Conservation (phyloP, 306 rosid genomes). For the Cucumis hystrix region DNA sequence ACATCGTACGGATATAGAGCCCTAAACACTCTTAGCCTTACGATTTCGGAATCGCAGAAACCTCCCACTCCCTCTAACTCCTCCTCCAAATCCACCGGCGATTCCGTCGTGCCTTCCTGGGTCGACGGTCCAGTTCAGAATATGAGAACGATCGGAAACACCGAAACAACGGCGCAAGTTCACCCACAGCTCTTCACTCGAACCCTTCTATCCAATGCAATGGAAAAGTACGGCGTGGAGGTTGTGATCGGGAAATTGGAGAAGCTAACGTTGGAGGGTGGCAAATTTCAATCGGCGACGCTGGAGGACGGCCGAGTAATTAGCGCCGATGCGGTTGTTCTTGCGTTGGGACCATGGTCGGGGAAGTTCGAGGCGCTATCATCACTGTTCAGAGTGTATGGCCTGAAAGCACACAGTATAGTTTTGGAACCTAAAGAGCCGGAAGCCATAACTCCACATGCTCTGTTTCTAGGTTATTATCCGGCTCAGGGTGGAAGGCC, state of each 20-base stretch:
- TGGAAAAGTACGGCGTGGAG: slow-evolving; percentile 43
- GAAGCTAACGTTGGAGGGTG: slow-evolving; percentile 27
- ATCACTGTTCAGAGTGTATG: slow-evolving; percentile 43
- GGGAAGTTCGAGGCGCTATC: slow-evolving; percentile 41
- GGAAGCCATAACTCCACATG: slow-evolving; percentile 51
- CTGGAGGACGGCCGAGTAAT: slow-evolving; percentile 47
- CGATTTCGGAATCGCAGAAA: slow-evolving; percentile 31
- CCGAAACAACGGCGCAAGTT: slow-evolving; percentile 72
- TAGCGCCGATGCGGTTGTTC: slow-evolving; percentile 57
- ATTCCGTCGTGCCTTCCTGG: slow-evolving; percentile 41
- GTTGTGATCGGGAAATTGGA: slow-evolving; percentile 66
- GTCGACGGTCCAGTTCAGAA: slow-evolving; percentile 42
- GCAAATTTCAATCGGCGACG: slow-evolving; percentile 34
- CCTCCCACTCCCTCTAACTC: background rate
- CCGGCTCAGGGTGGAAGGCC: slow-evolving; percentile 28
- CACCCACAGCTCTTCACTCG: slow-evolving; percentile 67
- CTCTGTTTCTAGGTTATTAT: slow-evolving; percentile 51
- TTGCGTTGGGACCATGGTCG: slow-evolving; percentile 84
- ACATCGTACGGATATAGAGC: slow-evolving; percentile 72
- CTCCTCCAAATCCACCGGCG: slow-evolving; percentile 17
- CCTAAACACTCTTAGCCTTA: slow-evolving; percentile 55
- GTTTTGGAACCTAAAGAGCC: slow-evolving; percentile 58
- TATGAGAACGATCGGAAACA: slow-evolving; percentile 40
- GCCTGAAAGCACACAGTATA: slow-evolving; percentile 72
- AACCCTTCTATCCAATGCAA: slow-evolving; percentile 41